phyloP scores from a whole-genome alignment of 202 grass and related monocot genomes.

The Digitaria exilis region DNA sequence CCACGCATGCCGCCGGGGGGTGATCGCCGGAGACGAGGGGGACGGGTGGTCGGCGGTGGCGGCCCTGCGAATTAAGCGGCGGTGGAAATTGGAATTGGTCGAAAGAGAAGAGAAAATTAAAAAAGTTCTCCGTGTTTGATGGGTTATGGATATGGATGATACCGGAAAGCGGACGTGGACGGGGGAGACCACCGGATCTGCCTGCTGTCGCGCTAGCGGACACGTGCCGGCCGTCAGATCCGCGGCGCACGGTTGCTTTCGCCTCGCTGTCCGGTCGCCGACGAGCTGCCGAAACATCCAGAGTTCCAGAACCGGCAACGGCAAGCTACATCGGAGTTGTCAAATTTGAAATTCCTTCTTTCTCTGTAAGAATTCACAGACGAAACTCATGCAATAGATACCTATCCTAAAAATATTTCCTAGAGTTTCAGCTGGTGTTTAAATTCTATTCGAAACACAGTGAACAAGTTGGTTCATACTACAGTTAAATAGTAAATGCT shows the following conservation, averaged over 20 bases:
- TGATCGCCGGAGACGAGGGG: not conserved
- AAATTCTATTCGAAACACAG: too few species aligned
- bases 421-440: too few species aligned
- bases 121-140: not conserved
- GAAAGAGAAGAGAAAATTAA: not conserved
- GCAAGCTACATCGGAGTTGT: not conserved
- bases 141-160: not conserved
- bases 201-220: not conserved
- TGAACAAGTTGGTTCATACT: too few species aligned
- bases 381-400: too few species aligned
- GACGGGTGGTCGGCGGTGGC: not conserved
- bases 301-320: too few species aligned
- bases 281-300: not conserved
- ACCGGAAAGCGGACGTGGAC: not conserved
- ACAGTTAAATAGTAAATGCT: too few species aligned
- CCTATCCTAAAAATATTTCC: too few species aligned
- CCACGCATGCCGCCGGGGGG: slow-evolving; percentile 43
- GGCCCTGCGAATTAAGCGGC: not conserved
- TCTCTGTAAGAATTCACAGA: too few species aligned
- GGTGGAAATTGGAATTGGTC: not conserved
- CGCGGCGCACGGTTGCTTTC: not conserved
- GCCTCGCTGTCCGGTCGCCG: not conserved
- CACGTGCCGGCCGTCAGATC: not conserved
- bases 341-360: not conserved
- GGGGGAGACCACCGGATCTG: slow-evolving; percentile 12